These are phyloP conservation scores for Pyrus bretschneideri DNA, from an alignment of 306 rosid species.

Conservation along the genomic window DNA sequence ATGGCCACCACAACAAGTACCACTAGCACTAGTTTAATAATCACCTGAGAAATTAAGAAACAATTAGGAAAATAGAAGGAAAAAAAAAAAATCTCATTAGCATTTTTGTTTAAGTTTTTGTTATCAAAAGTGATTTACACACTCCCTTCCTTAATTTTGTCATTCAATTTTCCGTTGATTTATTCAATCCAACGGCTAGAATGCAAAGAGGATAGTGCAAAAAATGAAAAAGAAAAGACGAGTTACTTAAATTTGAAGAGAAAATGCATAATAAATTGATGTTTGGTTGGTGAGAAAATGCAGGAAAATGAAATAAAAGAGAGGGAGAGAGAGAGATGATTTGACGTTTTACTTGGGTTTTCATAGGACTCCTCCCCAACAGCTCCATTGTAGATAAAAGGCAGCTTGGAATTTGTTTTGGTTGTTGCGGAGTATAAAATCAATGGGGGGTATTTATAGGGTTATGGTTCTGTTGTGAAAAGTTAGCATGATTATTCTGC, in stretches of 20 bases:
- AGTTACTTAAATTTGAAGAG: neutral
- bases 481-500: neutral
- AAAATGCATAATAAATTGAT: neutral
- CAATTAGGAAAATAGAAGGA: neutral
- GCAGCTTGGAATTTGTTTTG: neutral
- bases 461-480: neutral
- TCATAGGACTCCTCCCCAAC: conserved; percentile 4
- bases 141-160: too few species aligned
- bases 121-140: too few species aligned
- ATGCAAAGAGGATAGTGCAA: too few species aligned
- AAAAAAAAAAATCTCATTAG: neutral
- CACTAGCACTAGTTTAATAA: neutral
- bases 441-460: neutral
- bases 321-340: neutral
- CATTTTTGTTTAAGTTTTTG: too few species aligned
- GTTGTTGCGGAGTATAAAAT: neutral
- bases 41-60: conserved; percentile 18
- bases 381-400: conserved; percentile 8
- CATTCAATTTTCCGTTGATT: too few species aligned
- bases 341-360: conserved; percentile 23
- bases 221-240: neutral
- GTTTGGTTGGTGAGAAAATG: neutral
- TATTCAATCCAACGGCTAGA: too few species aligned
- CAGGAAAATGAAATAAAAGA: neutral
- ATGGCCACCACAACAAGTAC: conserved; percentile 4